Percentiles rank a stretch among this genome's conserved stretches.
phyloP scores from a whole-genome alignment of 345 rosid genomes.

The Gossypium mustelinum region DNA sequence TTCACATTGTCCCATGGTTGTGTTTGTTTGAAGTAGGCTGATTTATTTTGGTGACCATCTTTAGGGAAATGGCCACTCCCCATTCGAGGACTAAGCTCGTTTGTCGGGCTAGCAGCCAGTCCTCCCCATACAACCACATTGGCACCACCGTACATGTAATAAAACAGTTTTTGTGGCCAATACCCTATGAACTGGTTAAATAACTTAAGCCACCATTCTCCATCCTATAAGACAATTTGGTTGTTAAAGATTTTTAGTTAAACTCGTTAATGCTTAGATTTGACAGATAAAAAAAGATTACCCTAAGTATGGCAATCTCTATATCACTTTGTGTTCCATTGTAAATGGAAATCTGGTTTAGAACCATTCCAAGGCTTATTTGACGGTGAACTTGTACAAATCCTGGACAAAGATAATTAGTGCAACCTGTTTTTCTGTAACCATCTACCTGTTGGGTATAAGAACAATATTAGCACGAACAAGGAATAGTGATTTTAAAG shows the following conservation, averaged over 20 bases:
- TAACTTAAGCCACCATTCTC: conserved; percentile 30
- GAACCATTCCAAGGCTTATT: background rate
- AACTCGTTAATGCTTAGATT: too few relatives aligned
- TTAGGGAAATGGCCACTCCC: background rate
- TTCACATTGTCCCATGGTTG: background rate
- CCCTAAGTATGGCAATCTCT: background rate
- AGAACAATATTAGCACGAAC: background rate
- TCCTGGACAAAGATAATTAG: conserved; percentile 7
- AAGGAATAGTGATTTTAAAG: too few relatives aligned
- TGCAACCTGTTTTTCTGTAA: background rate
- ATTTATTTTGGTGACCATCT: background rate
- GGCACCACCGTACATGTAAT: conserved; percentile 13
- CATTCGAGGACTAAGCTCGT: conserved; percentile 5
- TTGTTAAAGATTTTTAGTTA: background rate
- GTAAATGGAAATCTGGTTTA: background rate
- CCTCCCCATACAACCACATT: background rate
- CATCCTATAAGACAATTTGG: conserved; percentile 17
- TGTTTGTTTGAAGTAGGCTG: conserved; percentile 5
- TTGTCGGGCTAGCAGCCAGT: background rate
- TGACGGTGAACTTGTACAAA: background rate
- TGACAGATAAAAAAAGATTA: background rate
- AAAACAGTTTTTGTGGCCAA: conserved; percentile 27
- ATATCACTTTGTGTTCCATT: background rate
- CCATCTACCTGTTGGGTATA: background rate
- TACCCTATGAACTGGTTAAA: conserved; percentile 19